Evolutionary conservation across 2,329 filamentous ascomycete species (phyloP).

Genomic region (Ilyonectria robusta): DNA sequence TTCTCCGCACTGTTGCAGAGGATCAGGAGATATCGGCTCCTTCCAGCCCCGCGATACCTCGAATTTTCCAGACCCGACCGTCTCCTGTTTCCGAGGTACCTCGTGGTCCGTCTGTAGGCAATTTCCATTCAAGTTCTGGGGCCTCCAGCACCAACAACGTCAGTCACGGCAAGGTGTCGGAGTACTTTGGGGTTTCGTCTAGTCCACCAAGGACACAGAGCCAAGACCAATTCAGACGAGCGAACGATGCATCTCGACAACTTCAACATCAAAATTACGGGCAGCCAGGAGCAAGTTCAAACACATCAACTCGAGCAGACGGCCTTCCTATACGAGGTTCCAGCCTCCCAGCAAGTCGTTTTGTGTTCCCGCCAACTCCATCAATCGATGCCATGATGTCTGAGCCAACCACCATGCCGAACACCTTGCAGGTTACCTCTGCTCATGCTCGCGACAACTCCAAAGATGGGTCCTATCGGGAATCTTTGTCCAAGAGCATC

Average conservation of each 20-base stretch:
- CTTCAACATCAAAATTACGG: conserved; percentile 23
- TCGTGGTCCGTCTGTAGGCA: conserved; percentile 14
- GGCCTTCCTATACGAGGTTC: conserved; percentile 44
- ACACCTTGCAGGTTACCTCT: conserved; percentile 19
- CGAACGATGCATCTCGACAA: conserved; percentile 38
- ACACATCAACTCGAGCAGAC: conserved; percentile 17
- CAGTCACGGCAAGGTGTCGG: conserved; percentile 31
- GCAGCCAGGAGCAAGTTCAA: conserved; percentile 10
- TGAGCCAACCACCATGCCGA: conserved; percentile 25
- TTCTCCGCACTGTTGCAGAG: conserved; percentile 51
- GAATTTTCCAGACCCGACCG: conserved; percentile 26
- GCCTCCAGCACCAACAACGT: conserved; percentile 34
- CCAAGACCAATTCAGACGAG: conserved; percentile 41
- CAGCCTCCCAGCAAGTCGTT: conserved; percentile 44
- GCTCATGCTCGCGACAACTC: conserved; percentile 25
- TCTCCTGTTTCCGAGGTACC: conserved; percentile 23
- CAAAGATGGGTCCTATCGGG: conserved; percentile 28
- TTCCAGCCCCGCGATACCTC: conserved; percentile 23
- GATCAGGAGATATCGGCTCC: conserved; percentile 38
- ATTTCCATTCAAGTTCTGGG: conserved; percentile 10
- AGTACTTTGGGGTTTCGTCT: conserved; percentile 44
- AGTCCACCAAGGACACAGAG: conserved; percentile 39
- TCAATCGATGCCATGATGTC: conserved; percentile 49
- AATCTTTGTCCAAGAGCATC: conserved; percentile 41
- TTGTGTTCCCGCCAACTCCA: conserved; percentile 37